A percentile compares a stretch with the other conserved stretches of the same genome.
These are phyloP conservation scores for Cryptosporidium sp. DNA, from an alignment of 169 alveolate genomes.

Conservation along the genomic window DNA sequence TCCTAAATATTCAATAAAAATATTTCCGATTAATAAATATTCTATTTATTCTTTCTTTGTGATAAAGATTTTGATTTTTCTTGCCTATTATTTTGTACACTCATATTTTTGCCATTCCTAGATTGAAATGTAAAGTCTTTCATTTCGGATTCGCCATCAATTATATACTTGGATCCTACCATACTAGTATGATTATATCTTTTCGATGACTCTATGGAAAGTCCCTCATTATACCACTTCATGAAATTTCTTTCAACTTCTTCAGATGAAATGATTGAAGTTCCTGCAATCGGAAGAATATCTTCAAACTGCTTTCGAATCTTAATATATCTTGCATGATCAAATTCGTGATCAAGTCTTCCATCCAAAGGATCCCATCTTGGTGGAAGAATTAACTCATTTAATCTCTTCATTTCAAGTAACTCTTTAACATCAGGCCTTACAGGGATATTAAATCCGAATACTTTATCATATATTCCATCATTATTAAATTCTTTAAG, in stretches of 20 bases:
- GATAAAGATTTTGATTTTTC: neutral
- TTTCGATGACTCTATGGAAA: conserved; percentile 31
- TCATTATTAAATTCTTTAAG: conserved; percentile 33
- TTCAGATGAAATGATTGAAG: conserved; percentile 35
- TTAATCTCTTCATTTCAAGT: conserved; percentile 61
- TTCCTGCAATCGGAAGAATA: conserved; percentile 61
- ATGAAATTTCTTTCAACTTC: conserved; percentile 50
- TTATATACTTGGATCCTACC: conserved; percentile 56
- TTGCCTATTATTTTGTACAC: conserved; percentile 22
- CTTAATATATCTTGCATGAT: conserved; percentile 65
- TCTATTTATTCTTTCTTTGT: neutral
- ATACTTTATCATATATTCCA: conserved; percentile 52
- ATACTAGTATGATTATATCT: conserved; percentile 49
- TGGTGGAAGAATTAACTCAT: conserved; percentile 69
- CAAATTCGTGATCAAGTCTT: conserved; percentile 74
- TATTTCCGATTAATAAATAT: neutral
- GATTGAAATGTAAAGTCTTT: conserved; percentile 29
- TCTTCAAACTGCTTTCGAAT: conserved; percentile 65
- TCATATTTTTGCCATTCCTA: conserved; percentile 52
- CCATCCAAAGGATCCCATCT: conserved; percentile 77
- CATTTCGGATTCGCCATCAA: conserved; percentile 64
- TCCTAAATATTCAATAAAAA: neutral
- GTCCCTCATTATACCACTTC: conserved; percentile 62
- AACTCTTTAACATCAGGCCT: conserved; percentile 64
- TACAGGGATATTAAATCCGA: conserved; percentile 48